Evolutionary conservation across 208 protist genomes (phyloP).

Genomic region (Crithidia brevicula): DNA sequence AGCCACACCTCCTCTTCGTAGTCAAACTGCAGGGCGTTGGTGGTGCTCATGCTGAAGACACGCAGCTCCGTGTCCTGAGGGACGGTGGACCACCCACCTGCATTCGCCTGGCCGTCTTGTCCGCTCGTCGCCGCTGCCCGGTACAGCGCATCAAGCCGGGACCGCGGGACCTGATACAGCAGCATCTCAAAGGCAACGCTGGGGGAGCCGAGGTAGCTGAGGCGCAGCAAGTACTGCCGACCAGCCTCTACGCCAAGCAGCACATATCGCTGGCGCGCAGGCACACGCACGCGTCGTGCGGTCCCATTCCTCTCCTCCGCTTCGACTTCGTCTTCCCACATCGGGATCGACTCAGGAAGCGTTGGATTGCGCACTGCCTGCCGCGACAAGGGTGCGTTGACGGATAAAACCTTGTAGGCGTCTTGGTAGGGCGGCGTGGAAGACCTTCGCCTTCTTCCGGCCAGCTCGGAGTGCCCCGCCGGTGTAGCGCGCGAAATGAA

Average conservation of each 20-base stretch:
- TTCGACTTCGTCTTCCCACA: conserved; percentile 7
- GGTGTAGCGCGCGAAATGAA: conserved; percentile 5
- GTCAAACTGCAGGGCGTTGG: conserved; percentile 24
- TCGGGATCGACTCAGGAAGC: conserved; percentile 17
- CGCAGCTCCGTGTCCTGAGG: conserved; percentile 52
- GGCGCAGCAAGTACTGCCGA: conserved; percentile 36
- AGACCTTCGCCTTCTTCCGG: not conserved
- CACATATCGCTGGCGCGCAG: conserved; percentile 38
- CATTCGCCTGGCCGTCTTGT: not conserved
- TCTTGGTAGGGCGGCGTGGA: not conserved
- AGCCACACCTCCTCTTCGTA: conserved; percentile 31
- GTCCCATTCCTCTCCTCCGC: not conserved
- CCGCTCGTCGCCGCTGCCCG: not conserved
- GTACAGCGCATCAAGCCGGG: not conserved
- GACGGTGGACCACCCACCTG: not conserved
- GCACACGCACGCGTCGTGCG: conserved; percentile 1
- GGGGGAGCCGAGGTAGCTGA: conserved; percentile 48
- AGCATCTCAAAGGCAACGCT: conserved; percentile 47
- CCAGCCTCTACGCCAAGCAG: conserved; percentile 22
- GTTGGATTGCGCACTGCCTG: conserved; percentile 33
- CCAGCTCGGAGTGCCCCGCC: not conserved
- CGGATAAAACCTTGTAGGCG: conserved; percentile 9
- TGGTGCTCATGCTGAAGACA: conserved; percentile 23
- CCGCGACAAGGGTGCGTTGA: conserved; percentile 1
- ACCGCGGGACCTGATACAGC: conserved; percentile 35